Evolutionary conservation across 140 eudicot species (phyloP), one percentile per base, ranked within the genome.

Genomic region (Stevia rebaudiana): DNA sequence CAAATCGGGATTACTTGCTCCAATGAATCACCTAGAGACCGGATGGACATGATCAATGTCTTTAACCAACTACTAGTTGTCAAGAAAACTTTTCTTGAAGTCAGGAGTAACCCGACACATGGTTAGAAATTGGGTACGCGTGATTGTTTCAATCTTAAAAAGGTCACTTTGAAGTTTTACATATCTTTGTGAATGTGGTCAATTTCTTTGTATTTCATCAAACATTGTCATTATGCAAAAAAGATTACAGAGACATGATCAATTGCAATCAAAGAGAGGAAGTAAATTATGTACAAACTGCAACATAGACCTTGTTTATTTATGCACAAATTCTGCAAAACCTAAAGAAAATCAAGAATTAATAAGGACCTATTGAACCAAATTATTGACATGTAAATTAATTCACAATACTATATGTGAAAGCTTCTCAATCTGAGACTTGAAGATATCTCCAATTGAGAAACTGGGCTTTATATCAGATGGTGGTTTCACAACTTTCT

Each of bases 361-460:
- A 72, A 63, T 13, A 63, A 63, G 33, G 13, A 12, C 40, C 50
- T 72, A 63, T 51, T 9, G 62, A 60, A 60, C 53, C 76, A 35
- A 36, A 43, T 53, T 60, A 16, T 60, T 73, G 1, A 36, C 8
- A 4, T 71, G 56, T 67, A 65, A 55, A 31, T 71, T 72, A 55
- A 31, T 71, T 72, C 60, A 79, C 74, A 50, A 79, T 76, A 80
- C 65, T 69, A 71, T 69, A 71, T 74, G 80, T 58, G 92, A 84
- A 67, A 84, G 76, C 40, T 73, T 80, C 18, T 74, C 83, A 17
- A 87, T 69, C 73, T 79, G 92, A 67, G 81, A 81, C 63, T 68
- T 83, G 40, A 88, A 61, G 17, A 84, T 63, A 35, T 82, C 83
- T 25, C 80, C 82, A 50, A 88, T 70, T 1, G 94, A 84, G 50